Evolutionary conservation across 805 yeast genomes (phyloP).

Genomic region (Schwanniomyces sp.): DNA sequence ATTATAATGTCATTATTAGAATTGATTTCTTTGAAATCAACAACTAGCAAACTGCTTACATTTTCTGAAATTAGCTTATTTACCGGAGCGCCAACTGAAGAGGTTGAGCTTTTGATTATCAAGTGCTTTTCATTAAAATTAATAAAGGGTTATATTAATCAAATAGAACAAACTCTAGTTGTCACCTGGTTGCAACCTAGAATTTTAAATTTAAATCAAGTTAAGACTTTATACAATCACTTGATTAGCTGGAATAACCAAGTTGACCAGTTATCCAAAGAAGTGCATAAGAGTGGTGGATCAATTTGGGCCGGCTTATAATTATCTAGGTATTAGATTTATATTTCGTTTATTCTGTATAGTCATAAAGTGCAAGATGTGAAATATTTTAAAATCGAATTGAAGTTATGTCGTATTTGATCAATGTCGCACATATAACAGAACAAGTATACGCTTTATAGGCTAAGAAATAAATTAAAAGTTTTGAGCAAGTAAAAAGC

Average conservation of each 20-base stretch:
- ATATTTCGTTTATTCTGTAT: neutral
- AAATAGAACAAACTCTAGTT: conserved; percentile 73
- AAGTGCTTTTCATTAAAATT: conserved; percentile 84
- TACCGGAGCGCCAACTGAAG: conserved; percentile 67
- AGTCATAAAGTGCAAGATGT: neutral
- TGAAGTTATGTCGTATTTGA: neutral
- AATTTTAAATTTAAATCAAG: conserved; percentile 80
- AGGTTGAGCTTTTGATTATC: conserved; percentile 89
- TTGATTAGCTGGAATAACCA: conserved; percentile 76
- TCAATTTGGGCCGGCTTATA: conserved; percentile 40
- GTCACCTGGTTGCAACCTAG: conserved; percentile 97
- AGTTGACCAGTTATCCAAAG: conserved; percentile 58
- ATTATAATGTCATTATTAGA: conserved; percentile 91
- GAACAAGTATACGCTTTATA: neutral
- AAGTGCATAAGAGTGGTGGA: conserved; percentile 39
- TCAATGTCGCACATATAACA: neutral
- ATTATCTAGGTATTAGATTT: neutral
- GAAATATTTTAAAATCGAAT: neutral
- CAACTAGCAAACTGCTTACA: conserved; percentile 69
- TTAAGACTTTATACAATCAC: conserved; percentile 69
- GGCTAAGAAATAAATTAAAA: no score
- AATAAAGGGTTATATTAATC: conserved; percentile 88
- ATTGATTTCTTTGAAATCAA: conserved; percentile 73
- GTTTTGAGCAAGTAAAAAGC: neutral
- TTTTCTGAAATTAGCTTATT: conserved; percentile 68